phyloP scores from a whole-genome alignment of 768 basidiomycete species.

The Tricholoma saponaceum region DNA sequence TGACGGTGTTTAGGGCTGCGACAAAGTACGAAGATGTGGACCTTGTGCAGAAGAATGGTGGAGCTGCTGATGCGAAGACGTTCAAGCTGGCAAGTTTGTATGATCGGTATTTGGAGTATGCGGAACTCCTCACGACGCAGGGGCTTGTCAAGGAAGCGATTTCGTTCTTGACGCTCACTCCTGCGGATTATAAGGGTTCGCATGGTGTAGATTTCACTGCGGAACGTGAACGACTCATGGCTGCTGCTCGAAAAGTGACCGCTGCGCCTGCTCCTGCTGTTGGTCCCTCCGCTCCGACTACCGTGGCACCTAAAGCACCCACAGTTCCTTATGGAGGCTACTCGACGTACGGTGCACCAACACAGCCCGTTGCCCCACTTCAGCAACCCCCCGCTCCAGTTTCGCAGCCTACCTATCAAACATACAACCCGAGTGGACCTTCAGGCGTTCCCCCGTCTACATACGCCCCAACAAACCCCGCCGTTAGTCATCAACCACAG shows the following conservation, averaged over 20 bases:
- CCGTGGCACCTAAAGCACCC: constrained; percentile 9
- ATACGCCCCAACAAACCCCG: constrained; percentile 21
- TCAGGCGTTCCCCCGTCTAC: constrained; percentile 7
- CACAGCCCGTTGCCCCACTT: constrained; percentile 14
- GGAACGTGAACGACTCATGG: constrained; percentile 35
- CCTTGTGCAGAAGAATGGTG: constrained; percentile 37
- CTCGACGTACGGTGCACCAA: constrained; percentile 13
- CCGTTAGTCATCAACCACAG: constrained; percentile 12
- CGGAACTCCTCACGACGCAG: constrained; percentile 85
- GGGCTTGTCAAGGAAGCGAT: constrained; percentile 85
- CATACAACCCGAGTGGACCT: constrained; percentile 8
- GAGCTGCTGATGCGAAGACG: constrained; percentile 46
- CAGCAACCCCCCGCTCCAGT: constrained; percentile 8
- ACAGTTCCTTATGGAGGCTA: constrained; percentile 20
- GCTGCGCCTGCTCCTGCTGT: constrained; percentile 16
- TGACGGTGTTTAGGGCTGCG: constrained; percentile 88
- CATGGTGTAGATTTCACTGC: constrained; percentile 34
- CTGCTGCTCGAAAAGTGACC: constrained; percentile 21
- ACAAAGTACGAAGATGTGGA: constrained; percentile 77
- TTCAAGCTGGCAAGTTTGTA: constrained; percentile 87
- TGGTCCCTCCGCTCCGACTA: constrained; percentile 12
- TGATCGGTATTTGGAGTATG: constrained; percentile 94
- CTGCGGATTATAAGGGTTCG: constrained; percentile 69
- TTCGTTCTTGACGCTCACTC: constrained; percentile 75
- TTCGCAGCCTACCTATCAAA: constrained; percentile 9